Base-by-base conservation (phyloP, 2,329 filamentous ascomycete genomes). In the Beauveria bassiana region DNA sequence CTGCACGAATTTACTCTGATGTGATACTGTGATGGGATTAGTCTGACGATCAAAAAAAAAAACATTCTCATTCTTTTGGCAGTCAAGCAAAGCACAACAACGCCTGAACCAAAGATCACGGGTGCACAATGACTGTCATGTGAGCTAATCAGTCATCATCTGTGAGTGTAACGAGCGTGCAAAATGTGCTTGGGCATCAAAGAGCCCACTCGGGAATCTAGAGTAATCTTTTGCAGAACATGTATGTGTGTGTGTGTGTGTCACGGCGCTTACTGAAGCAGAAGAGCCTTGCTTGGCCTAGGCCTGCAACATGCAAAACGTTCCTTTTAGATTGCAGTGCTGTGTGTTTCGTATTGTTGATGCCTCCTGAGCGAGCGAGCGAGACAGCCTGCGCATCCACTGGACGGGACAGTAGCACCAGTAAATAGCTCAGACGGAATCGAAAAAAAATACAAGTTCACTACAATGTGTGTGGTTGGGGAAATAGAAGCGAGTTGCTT, bases 251-350 rank as follows among this genome's bases (percentile, higher is more conserved):
- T 28, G 42, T 51, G 22, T 51, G 28, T 28, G 42, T 59, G 22
- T 51, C 22, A 51, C 24, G 56, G 56, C 56, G 56, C 56, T 34
- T 51, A 51, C 46, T 59, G 56, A 59, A 51, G 56, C 56, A 40
- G 24, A n/a, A 24, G 24, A 22, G 20, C 45, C 6, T 22, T 28
- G 22, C 6, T 22, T 28, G 22, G 6, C 7, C 22, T 38, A 12
- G 34, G 5, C 31, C 12, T 38, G 34, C 34, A 38, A 14, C 34
- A 38, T 38, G 34, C 12, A 34, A 38, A 31, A 31, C 34, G 12
- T 38, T 5, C 1, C 20, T 22, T 38, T 12, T 6, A 38, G 34
- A 38, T 38, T 38, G 34, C 34, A 38, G 34, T 14, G 34, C 34
- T 14, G 12, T 12, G 5, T 38, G 34, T 38, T 38, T 38, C 34